Conservation (phyloP, 208 protist species). For the Acanthamoeba polyphaga region DNA sequence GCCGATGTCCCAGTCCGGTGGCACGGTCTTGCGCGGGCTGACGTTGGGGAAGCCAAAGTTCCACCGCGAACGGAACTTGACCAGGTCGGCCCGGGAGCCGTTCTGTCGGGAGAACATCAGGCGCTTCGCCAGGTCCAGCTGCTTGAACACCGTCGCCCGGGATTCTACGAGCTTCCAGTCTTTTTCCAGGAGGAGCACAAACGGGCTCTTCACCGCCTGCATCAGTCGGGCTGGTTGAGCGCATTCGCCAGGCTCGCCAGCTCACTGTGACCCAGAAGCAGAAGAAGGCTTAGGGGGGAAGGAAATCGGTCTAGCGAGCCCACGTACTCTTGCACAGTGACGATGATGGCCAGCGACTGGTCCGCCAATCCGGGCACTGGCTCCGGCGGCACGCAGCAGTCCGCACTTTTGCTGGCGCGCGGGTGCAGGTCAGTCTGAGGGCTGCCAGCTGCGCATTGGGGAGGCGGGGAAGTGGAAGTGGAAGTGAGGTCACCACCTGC, state of each 20-base stretch:
- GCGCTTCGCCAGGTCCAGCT: conserved; percentile 49
- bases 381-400: conserved; percentile 27
- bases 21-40: conserved; percentile 4
- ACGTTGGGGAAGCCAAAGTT: conserved; percentile 49
- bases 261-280: background rate
- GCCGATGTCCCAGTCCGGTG: conserved; percentile 22
- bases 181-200: conserved; percentile 57
- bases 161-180: conserved; percentile 49
- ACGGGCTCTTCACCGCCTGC: conserved; percentile 32
- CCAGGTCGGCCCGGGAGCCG: conserved; percentile 30
- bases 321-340: conserved; percentile 27
- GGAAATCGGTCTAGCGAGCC: background rate
- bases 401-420: conserved; percentile 13
- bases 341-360: conserved; percentile 13
- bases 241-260: conserved; percentile 15
- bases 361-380: background rate
- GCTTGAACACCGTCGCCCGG: background rate
- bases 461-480: background rate
- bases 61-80: conserved; percentile 48
- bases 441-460: background rate
- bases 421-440: background rate
- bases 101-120: background rate
- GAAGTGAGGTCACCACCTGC: background rate
- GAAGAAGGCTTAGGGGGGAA: too few species aligned
- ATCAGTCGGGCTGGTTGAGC: conserved; percentile 2